phyloP scores from a whole-genome alignment of 257 asterid genomes.

The Solanum paucissectum region DNA sequence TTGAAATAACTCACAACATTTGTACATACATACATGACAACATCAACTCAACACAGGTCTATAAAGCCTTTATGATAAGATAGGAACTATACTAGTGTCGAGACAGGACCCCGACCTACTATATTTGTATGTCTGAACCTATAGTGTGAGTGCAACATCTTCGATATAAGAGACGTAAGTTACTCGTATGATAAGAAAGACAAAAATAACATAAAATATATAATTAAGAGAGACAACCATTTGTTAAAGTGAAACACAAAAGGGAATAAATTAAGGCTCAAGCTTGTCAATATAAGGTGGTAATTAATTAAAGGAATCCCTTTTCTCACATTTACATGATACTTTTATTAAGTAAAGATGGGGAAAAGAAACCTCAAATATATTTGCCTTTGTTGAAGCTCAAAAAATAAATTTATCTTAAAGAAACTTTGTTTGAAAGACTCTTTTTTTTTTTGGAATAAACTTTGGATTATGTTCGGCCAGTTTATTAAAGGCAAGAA shows the following conservation, averaged over 20 bases:
- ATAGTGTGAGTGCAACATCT: not conserved
- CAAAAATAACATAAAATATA: not conserved
- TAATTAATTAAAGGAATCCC: not conserved
- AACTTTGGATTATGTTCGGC: not conserved
- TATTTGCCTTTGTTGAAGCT: not conserved
- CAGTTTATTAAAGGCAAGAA: not conserved
- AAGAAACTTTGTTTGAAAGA: not conserved
- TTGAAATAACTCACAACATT: too few species aligned
- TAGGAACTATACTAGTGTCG: too few species aligned
- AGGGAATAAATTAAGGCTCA: not conserved
- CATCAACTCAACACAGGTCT: too few species aligned
- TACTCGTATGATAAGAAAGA: not conserved
- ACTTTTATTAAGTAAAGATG: not conserved
- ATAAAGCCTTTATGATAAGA: too few species aligned
- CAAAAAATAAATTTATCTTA: not conserved
- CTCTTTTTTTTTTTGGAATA: not conserved
- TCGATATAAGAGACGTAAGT: not conserved
- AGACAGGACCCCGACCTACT: too few species aligned
- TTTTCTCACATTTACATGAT: not conserved
- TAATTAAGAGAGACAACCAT: not conserved
- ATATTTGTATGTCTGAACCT: too few species aligned
- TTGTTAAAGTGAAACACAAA: not conserved
- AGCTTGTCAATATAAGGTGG: not conserved
- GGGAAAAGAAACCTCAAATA: not conserved
- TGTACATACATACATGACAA: too few species aligned